phyloP scores from a whole-genome alignment of 2,329 filamentous ascomycete genomes.

The Aspergillus fischeri region DNA sequence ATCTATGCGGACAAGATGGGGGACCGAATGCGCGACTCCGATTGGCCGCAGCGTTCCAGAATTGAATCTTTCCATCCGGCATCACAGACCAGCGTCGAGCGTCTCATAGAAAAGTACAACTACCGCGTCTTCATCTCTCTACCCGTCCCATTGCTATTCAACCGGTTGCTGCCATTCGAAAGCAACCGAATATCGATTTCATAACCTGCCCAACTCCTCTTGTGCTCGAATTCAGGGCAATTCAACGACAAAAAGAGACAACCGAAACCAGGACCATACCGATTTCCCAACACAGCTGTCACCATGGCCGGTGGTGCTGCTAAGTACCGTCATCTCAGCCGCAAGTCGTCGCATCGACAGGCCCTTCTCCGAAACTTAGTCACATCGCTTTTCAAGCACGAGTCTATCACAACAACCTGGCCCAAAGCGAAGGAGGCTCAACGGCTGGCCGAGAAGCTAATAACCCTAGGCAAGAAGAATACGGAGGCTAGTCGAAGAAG shows the following conservation, averaged over 20 bases:
- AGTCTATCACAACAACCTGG: constrained; percentile 92
- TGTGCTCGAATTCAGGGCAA: neutral
- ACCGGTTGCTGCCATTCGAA: neutral
- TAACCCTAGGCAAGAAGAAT: constrained; percentile 90
- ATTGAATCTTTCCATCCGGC: constrained; percentile 29
- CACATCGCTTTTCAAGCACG: constrained; percentile 87
- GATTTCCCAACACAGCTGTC: constrained; percentile 3
- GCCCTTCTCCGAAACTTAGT: constrained; percentile 93
- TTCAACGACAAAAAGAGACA: neutral
- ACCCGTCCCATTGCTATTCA: neutral
- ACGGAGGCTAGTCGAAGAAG: constrained; percentile 72
- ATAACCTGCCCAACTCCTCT: neutral
- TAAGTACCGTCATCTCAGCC: constrained; percentile 85
- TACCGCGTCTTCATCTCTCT: neutral
- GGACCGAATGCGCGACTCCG: constrained; percentile 26
- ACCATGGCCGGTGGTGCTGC: constrained; percentile 79
- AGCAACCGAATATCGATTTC: neutral
- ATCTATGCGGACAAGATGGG: constrained; percentile 12
- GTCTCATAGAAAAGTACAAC: constrained; percentile 1
- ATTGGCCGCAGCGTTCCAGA: constrained; percentile 27
- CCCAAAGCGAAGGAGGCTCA: constrained; percentile 97
- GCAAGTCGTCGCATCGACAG: constrained; percentile 80
- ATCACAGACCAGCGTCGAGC: neutral
- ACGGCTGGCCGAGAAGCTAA: constrained; percentile 85
- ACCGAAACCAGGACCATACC: neutral